phyloP scores from a whole-genome alignment of 805 yeast species.

The Ogataea thermomethanolica region DNA sequence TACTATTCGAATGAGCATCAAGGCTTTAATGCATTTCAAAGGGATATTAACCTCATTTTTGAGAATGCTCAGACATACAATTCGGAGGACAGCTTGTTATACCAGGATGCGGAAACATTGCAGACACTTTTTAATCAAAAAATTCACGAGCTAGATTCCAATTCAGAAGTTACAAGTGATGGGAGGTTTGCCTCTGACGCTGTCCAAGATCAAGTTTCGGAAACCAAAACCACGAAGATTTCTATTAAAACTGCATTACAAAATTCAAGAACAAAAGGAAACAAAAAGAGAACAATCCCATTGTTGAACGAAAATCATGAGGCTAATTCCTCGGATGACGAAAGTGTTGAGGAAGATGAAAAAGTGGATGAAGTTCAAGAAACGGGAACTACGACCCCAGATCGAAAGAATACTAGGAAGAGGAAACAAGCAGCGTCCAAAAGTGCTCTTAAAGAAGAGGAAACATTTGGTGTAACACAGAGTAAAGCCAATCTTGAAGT shows the following conservation, averaged over 20 bases:
- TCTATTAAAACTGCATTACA: background rate
- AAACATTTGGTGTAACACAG: background rate
- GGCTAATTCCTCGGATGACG: conserved; percentile 1
- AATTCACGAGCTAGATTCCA: conserved; percentile 33
- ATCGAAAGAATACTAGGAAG: conserved; percentile 5
- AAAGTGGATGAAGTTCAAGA: conserved; percentile 9
- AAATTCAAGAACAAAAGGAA: conserved; percentile 3
- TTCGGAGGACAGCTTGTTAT: conserved; percentile 66
- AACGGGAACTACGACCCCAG: too few species aligned
- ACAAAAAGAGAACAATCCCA: conserved; percentile 5
- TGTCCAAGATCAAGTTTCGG: conserved; percentile 7
- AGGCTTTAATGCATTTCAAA: conserved; percentile 54
- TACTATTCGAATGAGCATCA: conserved; percentile 47
- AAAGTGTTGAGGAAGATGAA: conserved; percentile 4
- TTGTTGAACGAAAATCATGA: too few species aligned
- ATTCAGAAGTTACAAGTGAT: too few species aligned
- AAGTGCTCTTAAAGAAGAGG: conserved; percentile 1
- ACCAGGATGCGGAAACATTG: conserved; percentile 65
- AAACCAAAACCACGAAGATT: background rate
- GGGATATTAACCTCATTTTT: conserved; percentile 62
- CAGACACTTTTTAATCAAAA: conserved; percentile 46
- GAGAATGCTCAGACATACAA: conserved; percentile 77
- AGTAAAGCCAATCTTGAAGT: background rate
- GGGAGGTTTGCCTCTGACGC: too few species aligned
- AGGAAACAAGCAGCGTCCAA: conserved; percentile 6